Evolutionary conservation across 2,329 filamentous ascomycete genomes (phyloP).

Genomic region (Cladophialophora exuberans): DNA sequence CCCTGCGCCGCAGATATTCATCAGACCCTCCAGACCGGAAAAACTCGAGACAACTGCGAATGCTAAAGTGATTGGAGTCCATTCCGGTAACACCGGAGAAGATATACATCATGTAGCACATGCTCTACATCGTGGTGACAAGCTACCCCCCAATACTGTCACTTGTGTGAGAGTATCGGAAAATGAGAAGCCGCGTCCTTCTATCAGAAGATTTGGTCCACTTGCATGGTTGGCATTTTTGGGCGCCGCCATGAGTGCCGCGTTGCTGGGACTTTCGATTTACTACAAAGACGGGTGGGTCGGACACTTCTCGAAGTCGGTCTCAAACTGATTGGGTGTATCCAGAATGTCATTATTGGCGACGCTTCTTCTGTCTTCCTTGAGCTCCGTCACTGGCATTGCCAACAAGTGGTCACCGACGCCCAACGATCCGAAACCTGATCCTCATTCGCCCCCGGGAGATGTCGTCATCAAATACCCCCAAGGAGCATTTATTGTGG

Average conservation of each 20-base stretch:
- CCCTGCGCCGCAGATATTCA: constrained; percentile 55
- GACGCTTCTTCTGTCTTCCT: constrained; percentile 50
- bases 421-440: constrained; percentile 43
- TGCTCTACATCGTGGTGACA: constrained; percentile 40
- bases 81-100: constrained; percentile 51
- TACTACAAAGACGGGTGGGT: constrained; percentile 45
- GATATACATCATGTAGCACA: constrained; percentile 54
- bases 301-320: not conserved
- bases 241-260: constrained; percentile 47
- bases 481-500: constrained; percentile 54
- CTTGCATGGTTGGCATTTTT: constrained; percentile 50
- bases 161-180: constrained; percentile 46
- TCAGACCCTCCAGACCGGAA: constrained; percentile 49
- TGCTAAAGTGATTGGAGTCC: constrained; percentile 47
- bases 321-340: too few relatives aligned
- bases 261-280: constrained; percentile 51
- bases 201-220: constrained; percentile 50
- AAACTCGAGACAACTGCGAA: constrained; percentile 46
- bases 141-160: constrained; percentile 44
- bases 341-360: constrained; percentile 53
- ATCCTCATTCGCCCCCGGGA: constrained; percentile 41
- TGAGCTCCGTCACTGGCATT: constrained; percentile 54
- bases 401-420: constrained; percentile 55
- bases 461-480: constrained; percentile 56
- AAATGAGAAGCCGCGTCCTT: constrained; percentile 39